Conservation (phyloP, 1,139 yeast species). For the Candida gigantensis region DNA sequence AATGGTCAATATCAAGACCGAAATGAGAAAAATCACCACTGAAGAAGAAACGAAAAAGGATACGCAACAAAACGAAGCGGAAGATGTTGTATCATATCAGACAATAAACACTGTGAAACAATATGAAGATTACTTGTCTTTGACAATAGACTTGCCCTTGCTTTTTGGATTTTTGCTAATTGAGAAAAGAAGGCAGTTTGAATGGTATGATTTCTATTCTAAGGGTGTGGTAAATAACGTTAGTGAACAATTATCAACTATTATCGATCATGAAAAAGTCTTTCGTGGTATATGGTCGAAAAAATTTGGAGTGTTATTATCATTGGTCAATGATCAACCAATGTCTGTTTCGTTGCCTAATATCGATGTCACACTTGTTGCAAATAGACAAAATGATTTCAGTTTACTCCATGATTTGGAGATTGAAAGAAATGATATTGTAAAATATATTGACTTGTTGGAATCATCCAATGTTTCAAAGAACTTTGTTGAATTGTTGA, state of each 20-base stretch:
- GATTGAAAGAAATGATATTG: constrained; percentile 44
- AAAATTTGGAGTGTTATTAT: constrained; percentile 54
- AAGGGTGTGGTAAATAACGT: constrained; percentile 51
- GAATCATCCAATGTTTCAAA: constrained; percentile 23
- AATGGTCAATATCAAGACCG: constrained; percentile 37
- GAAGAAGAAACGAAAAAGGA: constrained; percentile 7
- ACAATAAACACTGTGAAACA: constrained; percentile 34
- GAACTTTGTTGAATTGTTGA: constrained; percentile 42
- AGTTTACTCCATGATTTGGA: constrained; percentile 24
- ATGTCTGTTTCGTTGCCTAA: constrained; percentile 31
- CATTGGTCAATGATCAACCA: constrained; percentile 23
- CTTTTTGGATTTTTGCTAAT: constrained; percentile 76
- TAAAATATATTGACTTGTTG: constrained; percentile 33
- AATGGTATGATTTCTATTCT: constrained; percentile 63
- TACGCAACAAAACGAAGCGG: constrained; percentile 1
- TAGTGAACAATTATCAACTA: constrained; percentile 58
- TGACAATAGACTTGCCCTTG: constrained; percentile 75
- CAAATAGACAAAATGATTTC: constrained; percentile 22
- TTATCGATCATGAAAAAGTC: constrained; percentile 59
- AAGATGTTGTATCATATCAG: constrained; percentile 19
- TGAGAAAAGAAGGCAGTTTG: constrained; percentile 66
- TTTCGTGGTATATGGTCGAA: constrained; percentile 64
- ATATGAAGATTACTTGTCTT: constrained; percentile 48
- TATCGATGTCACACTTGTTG: constrained; percentile 43
- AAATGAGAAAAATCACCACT: constrained; percentile 22